Evolutionary conservation across 306 rosid genomes (phyloP), one percentile per base, ranked within the genome.

Genomic region (Quercus aquifolioides): DNA sequence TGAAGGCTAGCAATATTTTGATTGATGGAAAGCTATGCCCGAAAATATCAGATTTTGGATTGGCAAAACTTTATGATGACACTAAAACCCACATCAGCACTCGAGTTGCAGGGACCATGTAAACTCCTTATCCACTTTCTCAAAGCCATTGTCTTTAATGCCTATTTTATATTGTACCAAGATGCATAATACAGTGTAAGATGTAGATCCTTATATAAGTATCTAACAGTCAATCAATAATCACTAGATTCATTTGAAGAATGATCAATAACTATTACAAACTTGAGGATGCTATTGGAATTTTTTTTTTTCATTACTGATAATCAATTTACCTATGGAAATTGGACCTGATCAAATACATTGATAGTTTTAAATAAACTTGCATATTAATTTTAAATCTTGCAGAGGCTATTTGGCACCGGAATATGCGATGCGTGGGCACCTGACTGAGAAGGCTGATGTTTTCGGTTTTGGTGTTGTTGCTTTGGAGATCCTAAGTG

Each of bases 331-430:
- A 11, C 54, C 13, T 12, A 12, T 46, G 15, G 15, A 9, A 46
- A 46, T 0, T 12, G 4, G 11, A 46, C 54, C 0, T 3, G 1
- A 3, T 46, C 1, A 46, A 0, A 11, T 46, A 12, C 54, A 10
- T 46, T 3, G 17, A 1, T 0, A 0, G 12, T 46, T 46, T 46
- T 11, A 12, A 46, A 46, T 46, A 46, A 46, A 46, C 13, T 12
- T 49, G 10, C 43, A 38, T 38, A 56, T 11, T 52, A 78, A 57
- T 46, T 58, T 31, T 78, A 18, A 4, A 46, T 62, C 64, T 43
- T 90, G 79, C 35, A 93, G 97, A 54, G 98, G 94, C 63, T 93
- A 93, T 82, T 92, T 93, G 84, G 97, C 98, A 74, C 94, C 93
- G 17, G 94, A 91, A 73, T 93, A 88, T 76, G 97, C 98, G 49